These are phyloP conservation scores for Pythium monospermum DNA, from an alignment of 352 stramenopile genomes.

Conservation along the genomic window DNA sequence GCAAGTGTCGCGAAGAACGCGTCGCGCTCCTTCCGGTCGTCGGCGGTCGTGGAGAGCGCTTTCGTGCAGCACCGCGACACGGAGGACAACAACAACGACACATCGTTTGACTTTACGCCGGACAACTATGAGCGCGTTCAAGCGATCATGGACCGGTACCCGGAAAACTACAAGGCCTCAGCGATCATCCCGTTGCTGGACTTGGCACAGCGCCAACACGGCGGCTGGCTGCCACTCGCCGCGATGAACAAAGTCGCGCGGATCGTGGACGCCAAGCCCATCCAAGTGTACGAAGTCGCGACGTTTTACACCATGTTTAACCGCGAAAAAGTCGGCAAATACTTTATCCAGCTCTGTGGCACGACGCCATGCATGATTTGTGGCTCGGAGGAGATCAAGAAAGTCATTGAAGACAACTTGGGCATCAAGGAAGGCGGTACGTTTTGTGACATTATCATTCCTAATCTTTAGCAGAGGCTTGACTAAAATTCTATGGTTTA, in stretches of 20 bases:
- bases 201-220: conserved; percentile 94
- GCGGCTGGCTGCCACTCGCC: conserved; percentile 96
- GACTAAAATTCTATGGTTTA: conserved; percentile 1
- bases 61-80: conserved; percentile 89
- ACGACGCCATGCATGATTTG: conserved; percentile 99
- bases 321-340: conserved; percentile 93
- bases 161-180: conserved; percentile 98
- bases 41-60: conserved; percentile 26
- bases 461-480: neutral
- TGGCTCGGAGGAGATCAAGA: conserved; percentile 98
- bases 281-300: conserved; percentile 98
- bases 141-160: conserved; percentile 96
- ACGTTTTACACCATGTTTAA: conserved; percentile 99
- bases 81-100: conserved; percentile 94
- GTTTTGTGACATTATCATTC: conserved; percentile 1
- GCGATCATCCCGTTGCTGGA: conserved; percentile 99
- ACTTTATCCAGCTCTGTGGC: conserved; percentile 96
- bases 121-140: conserved; percentile 97
- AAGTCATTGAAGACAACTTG: conserved; percentile 96
- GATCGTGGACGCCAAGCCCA: conserved; percentile 94
- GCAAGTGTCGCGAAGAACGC: conserved; percentile 24
- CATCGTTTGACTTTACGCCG: conserved; percentile 96
- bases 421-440: conserved; percentile 95
- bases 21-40: conserved; percentile 43
- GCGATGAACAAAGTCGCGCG: conserved; percentile 99